These are phyloP conservation scores for Breviolum minutum DNA, from an alignment of 73 alveolate species.

Conservation along the genomic window DNA sequence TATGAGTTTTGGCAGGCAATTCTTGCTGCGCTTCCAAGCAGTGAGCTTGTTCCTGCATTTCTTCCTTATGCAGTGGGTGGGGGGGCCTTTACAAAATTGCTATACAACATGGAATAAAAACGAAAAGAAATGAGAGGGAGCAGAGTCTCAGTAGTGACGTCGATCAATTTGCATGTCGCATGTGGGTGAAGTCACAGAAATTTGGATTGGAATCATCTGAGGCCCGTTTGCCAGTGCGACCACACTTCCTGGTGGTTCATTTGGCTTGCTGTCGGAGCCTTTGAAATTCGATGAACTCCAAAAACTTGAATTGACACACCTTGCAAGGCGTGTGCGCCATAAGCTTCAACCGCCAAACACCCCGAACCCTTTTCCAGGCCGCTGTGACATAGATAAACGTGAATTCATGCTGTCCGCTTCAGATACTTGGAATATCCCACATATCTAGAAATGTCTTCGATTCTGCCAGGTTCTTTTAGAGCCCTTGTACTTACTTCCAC, in stretches of 20 bases:
- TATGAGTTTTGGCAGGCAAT: not conserved
- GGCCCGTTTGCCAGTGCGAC: constrained; percentile 78
- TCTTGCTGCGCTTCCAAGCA: constrained; percentile 57
- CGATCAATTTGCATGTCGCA: not conserved
- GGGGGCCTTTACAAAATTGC: not conserved
- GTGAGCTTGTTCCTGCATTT: constrained; percentile 36
- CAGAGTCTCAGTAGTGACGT: too few relatives aligned
- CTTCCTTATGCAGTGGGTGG: constrained; percentile 43
- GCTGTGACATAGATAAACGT: not conserved
- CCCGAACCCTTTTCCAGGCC: constrained; percentile 82
- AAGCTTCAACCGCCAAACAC: constrained; percentile 49
- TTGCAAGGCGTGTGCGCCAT: constrained; percentile 52
- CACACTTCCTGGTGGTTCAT: constrained; percentile 61
- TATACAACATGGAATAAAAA: too few relatives aligned
- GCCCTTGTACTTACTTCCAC: constrained; percentile 61
- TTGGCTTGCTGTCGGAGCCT: constrained; percentile 44
- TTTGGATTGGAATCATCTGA: not conserved
- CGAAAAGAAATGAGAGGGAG: too few relatives aligned
- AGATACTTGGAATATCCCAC: not conserved
- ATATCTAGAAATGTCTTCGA: not conserved
- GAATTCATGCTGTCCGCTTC: not conserved
- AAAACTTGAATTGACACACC: not conserved
- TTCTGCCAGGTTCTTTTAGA: constrained; percentile 56
- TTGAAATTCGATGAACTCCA: not conserved
- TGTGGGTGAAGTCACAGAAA: not conserved